These are phyloP conservation scores for Dendrocalamus latiflorus DNA, from an alignment of 202 grass and related monocot genomes.

Conservation along the genomic window DNA sequence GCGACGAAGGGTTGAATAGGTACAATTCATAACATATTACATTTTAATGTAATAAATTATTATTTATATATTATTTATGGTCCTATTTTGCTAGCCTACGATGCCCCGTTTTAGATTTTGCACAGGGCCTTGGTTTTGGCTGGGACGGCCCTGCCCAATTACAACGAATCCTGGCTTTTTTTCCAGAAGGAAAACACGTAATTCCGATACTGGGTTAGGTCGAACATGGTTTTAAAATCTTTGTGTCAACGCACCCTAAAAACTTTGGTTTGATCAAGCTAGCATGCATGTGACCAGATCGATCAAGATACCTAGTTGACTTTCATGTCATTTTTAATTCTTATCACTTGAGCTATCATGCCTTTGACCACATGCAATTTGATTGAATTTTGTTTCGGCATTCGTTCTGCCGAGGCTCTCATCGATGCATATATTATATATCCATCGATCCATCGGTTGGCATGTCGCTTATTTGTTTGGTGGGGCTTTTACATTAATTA, in stretches of 20 bases:
- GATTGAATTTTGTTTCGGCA: neutral
- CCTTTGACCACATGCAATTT: constrained; percentile 1
- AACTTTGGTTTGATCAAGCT: neutral
- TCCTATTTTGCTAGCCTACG: no score
- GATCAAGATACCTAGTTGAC: constrained; percentile 15
- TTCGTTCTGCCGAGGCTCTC: neutral
- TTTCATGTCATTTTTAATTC: neutral
- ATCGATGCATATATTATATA: neutral
- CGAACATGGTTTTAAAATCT: no score
- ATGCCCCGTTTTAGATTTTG: no score
- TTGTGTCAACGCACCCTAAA: neutral
- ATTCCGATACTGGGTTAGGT: no score
- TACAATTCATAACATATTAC: no score
- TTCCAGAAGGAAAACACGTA: no score
- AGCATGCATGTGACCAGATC: neutral
- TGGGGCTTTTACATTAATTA: neutral
- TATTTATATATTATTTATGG: no score
- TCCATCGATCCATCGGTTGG: neutral
- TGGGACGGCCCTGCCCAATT: no score
- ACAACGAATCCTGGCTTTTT: no score
- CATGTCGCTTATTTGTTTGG: neutral
- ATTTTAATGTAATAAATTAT: no score
- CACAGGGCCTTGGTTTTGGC: no score
- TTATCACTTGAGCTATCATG: neutral
- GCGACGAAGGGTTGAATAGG: no score